phyloP scores from a whole-genome alignment of 2,329 filamentous ascomycete species.

The Beauveria rudraprayagi region DNA sequence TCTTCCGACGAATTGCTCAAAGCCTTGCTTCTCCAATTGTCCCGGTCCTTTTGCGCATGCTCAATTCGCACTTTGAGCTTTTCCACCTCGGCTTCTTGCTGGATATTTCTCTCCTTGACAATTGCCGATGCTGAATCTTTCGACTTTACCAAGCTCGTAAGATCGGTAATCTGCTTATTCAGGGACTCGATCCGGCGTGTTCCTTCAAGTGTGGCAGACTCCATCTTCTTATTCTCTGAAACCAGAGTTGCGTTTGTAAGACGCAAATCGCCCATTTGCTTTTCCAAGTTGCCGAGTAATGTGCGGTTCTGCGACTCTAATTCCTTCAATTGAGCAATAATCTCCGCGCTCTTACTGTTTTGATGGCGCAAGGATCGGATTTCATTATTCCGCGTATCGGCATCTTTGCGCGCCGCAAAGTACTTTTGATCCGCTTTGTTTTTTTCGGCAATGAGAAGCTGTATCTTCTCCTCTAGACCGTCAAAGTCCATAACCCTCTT shows the following conservation, averaged over 20 bases:
- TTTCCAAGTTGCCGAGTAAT: slow-evolving; percentile 77
- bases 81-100: slow-evolving; percentile 68
- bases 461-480: slow-evolving; percentile 68
- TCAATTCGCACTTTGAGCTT: slow-evolving; percentile 70
- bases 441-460: slow-evolving; percentile 75
- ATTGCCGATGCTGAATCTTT: slow-evolving; percentile 58
- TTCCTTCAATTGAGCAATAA: slow-evolving; percentile 89
- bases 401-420: slow-evolving; percentile 90
- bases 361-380: slow-evolving; percentile 72
- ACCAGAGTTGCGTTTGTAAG: slow-evolving; percentile 66
- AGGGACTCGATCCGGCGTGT: slow-evolving; percentile 62
- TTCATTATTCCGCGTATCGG: slow-evolving; percentile 76
- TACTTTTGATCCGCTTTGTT: slow-evolving; percentile 97
- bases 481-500: slow-evolving; percentile 78
- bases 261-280: slow-evolving; percentile 76
- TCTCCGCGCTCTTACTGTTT: slow-evolving; percentile 84
- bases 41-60: slow-evolving; percentile 72
- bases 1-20: slow-evolving; percentile 73
- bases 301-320: slow-evolving; percentile 70
- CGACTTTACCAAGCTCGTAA: slow-evolving; percentile 64
- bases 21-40: slow-evolving; percentile 78
- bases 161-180: slow-evolving; percentile 66
- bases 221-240: slow-evolving; percentile 65
- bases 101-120: slow-evolving; percentile 49
- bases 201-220: slow-evolving; percentile 63